These are phyloP conservation scores for Alternaria atra DNA, from an alignment of 2,329 filamentous ascomycete genomes.

Conservation along the genomic window DNA sequence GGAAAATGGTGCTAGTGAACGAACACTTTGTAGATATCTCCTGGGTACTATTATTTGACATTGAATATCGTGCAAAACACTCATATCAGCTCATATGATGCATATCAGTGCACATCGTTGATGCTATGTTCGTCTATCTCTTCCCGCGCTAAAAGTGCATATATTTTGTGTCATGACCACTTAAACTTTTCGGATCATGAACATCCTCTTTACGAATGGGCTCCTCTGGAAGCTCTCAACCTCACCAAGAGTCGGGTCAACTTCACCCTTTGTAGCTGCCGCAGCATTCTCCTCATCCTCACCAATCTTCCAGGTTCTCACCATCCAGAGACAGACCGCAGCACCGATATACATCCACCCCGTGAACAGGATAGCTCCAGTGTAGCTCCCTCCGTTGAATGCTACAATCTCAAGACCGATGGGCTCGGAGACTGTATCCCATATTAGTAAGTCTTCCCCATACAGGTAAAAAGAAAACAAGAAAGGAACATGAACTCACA, in stretches of 20 bases:
- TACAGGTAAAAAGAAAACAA: not conserved
- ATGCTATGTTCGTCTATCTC: not conserved
- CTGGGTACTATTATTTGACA: too few species aligned
- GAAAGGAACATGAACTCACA: conserved; percentile 52
- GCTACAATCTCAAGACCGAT: conserved; percentile 65
- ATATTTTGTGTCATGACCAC: not conserved
- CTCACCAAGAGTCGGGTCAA: conserved; percentile 33
- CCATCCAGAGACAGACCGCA: conserved; percentile 61
- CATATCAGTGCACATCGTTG: not conserved
- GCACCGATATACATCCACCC: conserved; percentile 70
- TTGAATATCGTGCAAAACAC: not conserved
- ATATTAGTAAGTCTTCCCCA: conserved; percentile 8
- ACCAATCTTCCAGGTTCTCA: conserved; percentile 69
- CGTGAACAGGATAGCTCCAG: conserved; percentile 67
- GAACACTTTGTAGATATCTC: too few species aligned
- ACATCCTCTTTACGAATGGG: conserved; percentile 39
- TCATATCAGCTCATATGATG: not conserved
- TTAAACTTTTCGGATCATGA: conserved; percentile 45
- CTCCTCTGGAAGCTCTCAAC: conserved; percentile 28
- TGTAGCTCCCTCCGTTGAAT: conserved; percentile 60
- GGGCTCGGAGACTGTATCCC: conserved; percentile 57
- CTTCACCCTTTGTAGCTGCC: conserved; percentile 35
- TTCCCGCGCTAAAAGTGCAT: not conserved
- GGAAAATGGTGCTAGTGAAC: too few species aligned
- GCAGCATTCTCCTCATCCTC: conserved; percentile 57